A percentile compares a stretch with the other conserved stretches of the same genome.
Conservation (phyloP, 1,284 basidiomycete genomes). For the Microbotryum silenes-acaulis region DNA sequence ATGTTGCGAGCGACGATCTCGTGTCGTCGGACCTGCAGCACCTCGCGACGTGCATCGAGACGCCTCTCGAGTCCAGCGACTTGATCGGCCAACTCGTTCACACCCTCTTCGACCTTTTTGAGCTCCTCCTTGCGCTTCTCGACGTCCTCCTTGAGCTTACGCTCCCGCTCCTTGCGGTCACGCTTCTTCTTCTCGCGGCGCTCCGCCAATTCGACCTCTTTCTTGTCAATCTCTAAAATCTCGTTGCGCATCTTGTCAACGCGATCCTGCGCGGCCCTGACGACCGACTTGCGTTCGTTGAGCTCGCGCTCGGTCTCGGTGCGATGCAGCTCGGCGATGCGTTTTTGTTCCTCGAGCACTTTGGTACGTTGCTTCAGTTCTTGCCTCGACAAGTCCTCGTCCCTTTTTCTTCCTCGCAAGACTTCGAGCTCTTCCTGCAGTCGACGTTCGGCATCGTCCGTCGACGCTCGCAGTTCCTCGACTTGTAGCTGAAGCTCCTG, state of each 20-base stretch:
- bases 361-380: conserved; percentile 77
- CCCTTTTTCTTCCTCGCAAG: conserved; percentile 65
- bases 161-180: conserved; percentile 37
- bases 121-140: conserved; percentile 37
- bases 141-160: conserved; percentile 38
- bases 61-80: conserved; percentile 58
- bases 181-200: conserved; percentile 48
- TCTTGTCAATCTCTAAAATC: conserved; percentile 54
- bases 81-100: conserved; percentile 57
- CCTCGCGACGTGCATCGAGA: conserved; percentile 32
- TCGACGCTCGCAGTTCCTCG: conserved; percentile 52
- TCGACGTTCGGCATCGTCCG: conserved; percentile 50
- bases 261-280: conserved; percentile 57
- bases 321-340: conserved; percentile 66
- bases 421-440: conserved; percentile 67
- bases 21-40: conserved; percentile 23
- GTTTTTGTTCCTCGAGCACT: conserved; percentile 74
- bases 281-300: conserved; percentile 57
- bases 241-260: conserved; percentile 62
- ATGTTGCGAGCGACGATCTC: conserved; percentile 13
- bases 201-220: conserved; percentile 44
- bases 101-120: conserved; percentile 42
- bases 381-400: conserved; percentile 67
- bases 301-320: conserved; percentile 82
- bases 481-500: conserved; percentile 71